A percentile compares a stretch with the other conserved stretches of the same genome.
Conservation (phyloP, 148 eudicot species). For the Chenopodium formosanum region DNA sequence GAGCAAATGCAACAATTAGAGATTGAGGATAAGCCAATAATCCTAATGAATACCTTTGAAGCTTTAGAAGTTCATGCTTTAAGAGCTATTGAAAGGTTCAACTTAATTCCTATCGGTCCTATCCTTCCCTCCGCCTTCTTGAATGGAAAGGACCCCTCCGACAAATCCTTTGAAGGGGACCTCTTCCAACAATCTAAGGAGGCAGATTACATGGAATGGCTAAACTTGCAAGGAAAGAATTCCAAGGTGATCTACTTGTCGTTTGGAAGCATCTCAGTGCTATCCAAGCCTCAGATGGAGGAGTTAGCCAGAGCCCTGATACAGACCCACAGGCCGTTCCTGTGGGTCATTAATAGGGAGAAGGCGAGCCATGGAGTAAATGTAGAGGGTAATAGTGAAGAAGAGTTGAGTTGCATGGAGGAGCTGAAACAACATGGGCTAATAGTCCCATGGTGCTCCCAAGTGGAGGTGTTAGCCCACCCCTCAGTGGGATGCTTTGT, state of each 20-base stretch:
- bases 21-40: conserved; percentile 33
- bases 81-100: conserved; percentile 30
- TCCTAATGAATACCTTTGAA: conserved; percentile 64
- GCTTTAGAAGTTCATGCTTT: conserved; percentile 48
- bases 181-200: conserved; percentile 24
- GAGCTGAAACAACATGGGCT: conserved; percentile 39
- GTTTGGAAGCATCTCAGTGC: conserved; percentile 50
- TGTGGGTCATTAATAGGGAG: conserved; percentile 59
- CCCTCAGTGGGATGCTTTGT: conserved; percentile 43
- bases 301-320: conserved; percentile 52
- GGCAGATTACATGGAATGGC: conserved; percentile 43
- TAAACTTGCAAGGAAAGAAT: conserved; percentile 38
- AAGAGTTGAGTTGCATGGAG: conserved; percentile 32
- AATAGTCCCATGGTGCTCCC: conserved; percentile 51
- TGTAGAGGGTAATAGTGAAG: conserved; percentile 17
- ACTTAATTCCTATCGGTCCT: conserved; percentile 41
- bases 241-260: conserved; percentile 65
- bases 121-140: conserved; percentile 41
- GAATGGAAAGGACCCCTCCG: conserved; percentile 32
- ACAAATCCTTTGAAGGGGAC: conserved; percentile 31
- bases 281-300: conserved; percentile 37
- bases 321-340: conserved; percentile 39
- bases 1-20: conserved; percentile 40
- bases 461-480: conserved; percentile 47
- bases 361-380: conserved; percentile 9